phyloP scores from a whole-genome alignment of 2,329 filamentous ascomycete species.

The Pseudopyricularia cyperi region DNA sequence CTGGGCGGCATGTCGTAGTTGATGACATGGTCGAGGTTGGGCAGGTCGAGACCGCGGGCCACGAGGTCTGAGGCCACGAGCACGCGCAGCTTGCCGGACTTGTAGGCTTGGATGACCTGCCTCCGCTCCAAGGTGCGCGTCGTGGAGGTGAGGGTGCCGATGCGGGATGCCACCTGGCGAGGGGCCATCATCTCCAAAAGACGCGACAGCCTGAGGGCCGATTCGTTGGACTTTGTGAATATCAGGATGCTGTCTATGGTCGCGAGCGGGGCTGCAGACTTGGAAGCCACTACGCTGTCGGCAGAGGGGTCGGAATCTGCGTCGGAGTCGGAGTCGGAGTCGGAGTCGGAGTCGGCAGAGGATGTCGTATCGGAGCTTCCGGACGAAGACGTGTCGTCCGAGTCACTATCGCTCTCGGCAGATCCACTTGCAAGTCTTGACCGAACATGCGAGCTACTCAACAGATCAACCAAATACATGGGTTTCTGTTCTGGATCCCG shows the following conservation, averaged over 20 bases:
- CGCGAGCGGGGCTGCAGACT: not conserved
- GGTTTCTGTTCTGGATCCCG: constrained; percentile 63
- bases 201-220: constrained; percentile 72
- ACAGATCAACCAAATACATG: constrained; percentile 67
- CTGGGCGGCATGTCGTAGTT: constrained; percentile 88
- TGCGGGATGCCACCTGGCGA: constrained; percentile 33
- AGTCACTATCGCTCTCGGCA: constrained; percentile 12
- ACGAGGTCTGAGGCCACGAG: constrained; percentile 90
- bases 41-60: constrained; percentile 77
- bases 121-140: constrained; percentile 59
- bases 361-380: not conserved
- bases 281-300: constrained; percentile 11
- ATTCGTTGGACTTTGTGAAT: constrained; percentile 85
- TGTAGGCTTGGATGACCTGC: constrained; percentile 55
- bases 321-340: constrained; percentile 19
- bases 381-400: constrained; percentile 11
- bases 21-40: constrained; percentile 67
- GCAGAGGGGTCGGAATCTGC: constrained; percentile 17
- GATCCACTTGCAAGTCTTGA: constrained; percentile 3
- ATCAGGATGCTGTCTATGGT: constrained; percentile 44
- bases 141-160: constrained; percentile 65
- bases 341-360: constrained; percentile 17
- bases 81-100: constrained; percentile 48
- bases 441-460: constrained; percentile 42
- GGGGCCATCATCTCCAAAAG: constrained; percentile 59